Evolutionary conservation across 2,329 filamentous ascomycete species (phyloP), one percentile per base, ranked within the genome.

Genomic region (Alternaria incomplexa): DNA sequence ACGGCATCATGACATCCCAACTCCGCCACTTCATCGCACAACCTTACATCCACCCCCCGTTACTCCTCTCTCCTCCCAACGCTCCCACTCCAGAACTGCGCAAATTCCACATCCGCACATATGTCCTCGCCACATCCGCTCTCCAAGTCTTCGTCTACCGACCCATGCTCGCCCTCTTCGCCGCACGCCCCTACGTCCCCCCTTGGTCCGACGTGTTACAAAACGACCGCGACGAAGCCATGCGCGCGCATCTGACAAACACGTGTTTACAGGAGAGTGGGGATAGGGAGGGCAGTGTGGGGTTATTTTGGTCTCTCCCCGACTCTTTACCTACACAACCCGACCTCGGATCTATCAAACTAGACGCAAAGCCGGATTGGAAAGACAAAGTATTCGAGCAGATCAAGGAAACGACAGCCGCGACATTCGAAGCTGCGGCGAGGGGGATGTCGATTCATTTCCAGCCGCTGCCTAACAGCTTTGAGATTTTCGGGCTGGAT

Each of bases 21-120:
- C 89, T 99, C 53, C 91, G 96, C 62, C 95, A 99, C 82, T 99
- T 99, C 82, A 89, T 98, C 73, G 94, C 91, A 6, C 96, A 99
- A 80, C 93, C 93, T 1, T 99, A 99, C 80, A 95, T 99, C 73
- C 88, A 97, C 78, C 92, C 91, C 2, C 94, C 95, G 0, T 87
- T 98, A 4, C 86, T 97, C 12, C 83, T 95, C 3, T 85, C 84
- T 26, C 83, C 72, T 2, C 69, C 70, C 2, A 55, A 61, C 7
- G 32, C 7, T 10, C 10, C 61, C 1, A 32, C 45, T 3, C 11
- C 47, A n/a, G 12, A 23, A 47, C 43, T 85, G 64, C 88, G 91
- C 67, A 99, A 99, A 81, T 99, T 98, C 82, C 96, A 99, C 82
- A 93, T 99, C 75, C 87, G 96, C 47, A 93, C 91, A 2, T 99